Conservation (phyloP, 1,139 yeast genomes). For the Chernovozyma aurita region DNA sequence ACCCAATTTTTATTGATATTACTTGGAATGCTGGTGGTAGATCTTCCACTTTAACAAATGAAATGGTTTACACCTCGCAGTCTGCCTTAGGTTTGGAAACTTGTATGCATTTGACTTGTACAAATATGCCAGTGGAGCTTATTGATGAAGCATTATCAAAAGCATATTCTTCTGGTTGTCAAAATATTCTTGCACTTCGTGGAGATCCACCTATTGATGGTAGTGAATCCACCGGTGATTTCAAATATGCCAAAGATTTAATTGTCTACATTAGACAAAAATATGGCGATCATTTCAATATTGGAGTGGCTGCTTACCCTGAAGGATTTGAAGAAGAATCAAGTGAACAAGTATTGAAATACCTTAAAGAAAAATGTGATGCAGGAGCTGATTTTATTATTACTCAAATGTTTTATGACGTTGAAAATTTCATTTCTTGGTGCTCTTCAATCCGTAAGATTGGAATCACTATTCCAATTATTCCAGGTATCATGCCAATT, state of each 20-base stretch:
- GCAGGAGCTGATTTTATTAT: constrained; percentile 91
- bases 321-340: constrained; percentile 79
- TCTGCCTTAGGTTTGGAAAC: constrained; percentile 93
- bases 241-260: constrained; percentile 66
- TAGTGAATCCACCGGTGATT: constrained; percentile 63
- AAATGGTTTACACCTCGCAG: constrained; percentile 88
- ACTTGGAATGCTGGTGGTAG: constrained; percentile 99
- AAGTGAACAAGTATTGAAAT: constrained; percentile 51
- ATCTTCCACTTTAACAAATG: constrained; percentile 74
- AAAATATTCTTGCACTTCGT: constrained; percentile 80
- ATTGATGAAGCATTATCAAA: constrained; percentile 82
- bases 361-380: constrained; percentile 81
- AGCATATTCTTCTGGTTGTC: constrained; percentile 91
- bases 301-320: constrained; percentile 76
- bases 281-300: constrained; percentile 61
- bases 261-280: constrained; percentile 50
- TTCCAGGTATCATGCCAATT: constrained; percentile 98
- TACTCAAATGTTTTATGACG: constrained; percentile 92
- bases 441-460: constrained; percentile 62
- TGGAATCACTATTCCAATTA: constrained; percentile 84
- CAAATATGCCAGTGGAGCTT: constrained; percentile 81
- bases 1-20: constrained; percentile 89
- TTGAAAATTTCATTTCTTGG: constrained; percentile 80
- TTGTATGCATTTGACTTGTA: constrained; percentile 97
- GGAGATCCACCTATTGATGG: constrained; percentile 85